Evolutionary conservation across 164 flowering plant species (phyloP).

Genomic region (Amborella trichopoda): DNA sequence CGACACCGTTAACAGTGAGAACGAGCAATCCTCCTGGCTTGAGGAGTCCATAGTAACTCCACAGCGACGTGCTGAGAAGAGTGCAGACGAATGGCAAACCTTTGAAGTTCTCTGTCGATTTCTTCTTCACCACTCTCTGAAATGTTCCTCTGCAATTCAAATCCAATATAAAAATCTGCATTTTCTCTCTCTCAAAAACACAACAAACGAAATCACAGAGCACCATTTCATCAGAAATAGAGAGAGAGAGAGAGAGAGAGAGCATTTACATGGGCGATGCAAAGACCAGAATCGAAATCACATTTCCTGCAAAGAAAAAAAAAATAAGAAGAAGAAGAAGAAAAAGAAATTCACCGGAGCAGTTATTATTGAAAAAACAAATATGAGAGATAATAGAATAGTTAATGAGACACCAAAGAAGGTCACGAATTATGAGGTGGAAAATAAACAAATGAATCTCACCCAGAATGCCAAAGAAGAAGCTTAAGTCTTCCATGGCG

Average conservation of each 20-base stretch:
- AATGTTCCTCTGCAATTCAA: constrained; percentile 32
- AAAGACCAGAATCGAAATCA: constrained; percentile 54
- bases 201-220: not conserved
- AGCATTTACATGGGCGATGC: constrained; percentile 59
- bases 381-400: not conserved
- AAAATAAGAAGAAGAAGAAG: not conserved
- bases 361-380: not conserved
- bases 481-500: constrained; percentile 35
- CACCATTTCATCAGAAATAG: not conserved
- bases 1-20: constrained; percentile 54
- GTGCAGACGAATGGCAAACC: constrained; percentile 53
- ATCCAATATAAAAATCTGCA: not conserved
- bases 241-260: not conserved
- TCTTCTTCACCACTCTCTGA: constrained; percentile 45
- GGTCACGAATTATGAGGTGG: not conserved
- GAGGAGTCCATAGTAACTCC: constrained; percentile 71
- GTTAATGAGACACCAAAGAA: too few species aligned
- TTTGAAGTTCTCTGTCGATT: constrained; percentile 57
- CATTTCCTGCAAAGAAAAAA: constrained; percentile 34
- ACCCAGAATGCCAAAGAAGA: constrained; percentile 56
- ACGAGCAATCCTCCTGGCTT: constrained; percentile 60
- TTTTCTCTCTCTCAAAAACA: not conserved
- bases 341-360: not conserved
- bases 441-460: not conserved
- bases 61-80: constrained; percentile 47